Evolutionary conservation across 176 grass and related monocot genomes (phyloP).

Genomic region (Triticum aestivum): IWGSC_CS_RefSeq_v2.1 NC_057800.1:94613245-94613744

Average conservation of each 20-base stretch:
- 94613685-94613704: conserved; percentile 23
- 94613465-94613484: conserved; percentile 29
- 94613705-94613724: conserved; percentile 34
- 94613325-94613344: not conserved
- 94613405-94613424: conserved; percentile 26
- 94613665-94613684: not conserved
- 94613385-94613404: conserved; percentile 24
- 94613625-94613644: conserved; percentile 44
- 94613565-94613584: conserved; percentile 61
- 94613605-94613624: conserved; percentile 39
- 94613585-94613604: conserved; percentile 31
- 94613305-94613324: not conserved
- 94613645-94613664: conserved; percentile 37
- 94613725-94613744: not conserved
- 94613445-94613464: conserved; percentile 44
- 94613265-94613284: not conserved
- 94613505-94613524: no score
- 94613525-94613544: conserved; percentile 6
- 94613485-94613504: not conserved
- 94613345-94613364: not conserved
- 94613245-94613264: conserved; percentile 45
- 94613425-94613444: not conserved
- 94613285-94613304: not conserved
- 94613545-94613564: conserved; percentile 54
- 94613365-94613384: not conserved